Evolutionary conservation across 1,139 yeast species (phyloP).

Genomic region (Sugiyamaella xylanicola): DNA sequence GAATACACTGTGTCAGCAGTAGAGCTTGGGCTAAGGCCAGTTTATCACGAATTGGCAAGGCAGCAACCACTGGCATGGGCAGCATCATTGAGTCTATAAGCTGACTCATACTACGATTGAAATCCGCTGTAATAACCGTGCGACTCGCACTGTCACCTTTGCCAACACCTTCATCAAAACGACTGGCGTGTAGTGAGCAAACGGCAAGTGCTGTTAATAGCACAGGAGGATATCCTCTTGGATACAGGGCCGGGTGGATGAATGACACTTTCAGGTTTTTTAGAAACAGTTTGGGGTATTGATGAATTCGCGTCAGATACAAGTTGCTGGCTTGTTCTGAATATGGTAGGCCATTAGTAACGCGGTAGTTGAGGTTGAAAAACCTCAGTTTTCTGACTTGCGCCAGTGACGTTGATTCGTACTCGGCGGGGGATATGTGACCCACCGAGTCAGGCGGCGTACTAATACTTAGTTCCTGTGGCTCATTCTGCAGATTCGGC

Average conservation of each 20-base stretch:
- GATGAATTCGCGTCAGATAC: slow-evolving; percentile 18
- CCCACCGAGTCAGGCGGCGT: slow-evolving; percentile 12
- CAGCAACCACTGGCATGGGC: slow-evolving; percentile 5
- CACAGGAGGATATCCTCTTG: slow-evolving; percentile 21
- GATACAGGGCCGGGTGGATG: slow-evolving; percentile 23
- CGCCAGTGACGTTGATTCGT: neutral
- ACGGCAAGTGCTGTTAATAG: slow-evolving; percentile 23
- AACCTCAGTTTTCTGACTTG: slow-evolving; percentile 2
- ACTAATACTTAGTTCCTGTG: neutral
- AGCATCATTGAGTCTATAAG: slow-evolving; percentile 11
- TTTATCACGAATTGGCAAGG: slow-evolving; percentile 18
- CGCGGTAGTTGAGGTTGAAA: slow-evolving; percentile 2
- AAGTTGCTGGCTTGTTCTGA: slow-evolving; percentile 13
- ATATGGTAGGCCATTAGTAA: neutral
- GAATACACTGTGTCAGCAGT: slow-evolving; percentile 20
- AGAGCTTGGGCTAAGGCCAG: slow-evolving; percentile 26
- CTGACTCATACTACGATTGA: slow-evolving; percentile 14
- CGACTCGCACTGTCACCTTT: neutral
- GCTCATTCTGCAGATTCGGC: neutral
- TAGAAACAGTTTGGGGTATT: slow-evolving; percentile 25
- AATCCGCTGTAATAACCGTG: neutral
- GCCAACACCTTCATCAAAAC: neutral
- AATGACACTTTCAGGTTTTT: slow-evolving; percentile 22
- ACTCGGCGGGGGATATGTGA: neutral
- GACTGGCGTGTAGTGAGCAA: slow-evolving; percentile 20